Evolutionary conservation across 441 rosid species (phyloP), one percentile per base, ranked within the genome.

Genomic region (Pelargonium myrrhifolium): DNA sequence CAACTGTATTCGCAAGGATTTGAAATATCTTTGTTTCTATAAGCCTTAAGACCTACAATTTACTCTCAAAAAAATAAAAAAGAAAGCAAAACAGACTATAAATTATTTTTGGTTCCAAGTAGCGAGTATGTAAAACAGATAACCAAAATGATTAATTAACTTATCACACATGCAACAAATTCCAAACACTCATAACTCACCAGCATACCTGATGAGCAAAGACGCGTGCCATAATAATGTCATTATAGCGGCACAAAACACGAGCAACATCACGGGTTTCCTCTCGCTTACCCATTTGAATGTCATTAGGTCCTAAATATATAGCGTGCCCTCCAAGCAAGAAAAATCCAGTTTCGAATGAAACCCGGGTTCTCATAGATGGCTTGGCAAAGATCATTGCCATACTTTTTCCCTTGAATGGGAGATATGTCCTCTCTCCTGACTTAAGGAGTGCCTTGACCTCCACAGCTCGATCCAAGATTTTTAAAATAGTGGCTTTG

Each of bases 301-400:
- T 90, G 67, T 94, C 99, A 78, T 89, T 61, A 1, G 96, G 99
- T 39, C 98, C 98, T 51, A 90, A 81, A 75, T 92, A 92, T 35
- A 92, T 42, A 17, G 98, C 97, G 84, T 92, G 99, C 9, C 99
- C 99, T 28, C 98, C 96, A 10, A 95, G 90, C 81, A 95, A 84
- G 87, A 68, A 90, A 73, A 95, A 95, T 0, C 99, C 99, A 58
- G 98, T 84, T 85, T 95, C 99, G 49, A 95, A 89, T 15, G 98
- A 95, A 78, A 95, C 98, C 24, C 96, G 77, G 6, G 98, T 95
- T 74, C 98, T 86, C 98, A 90, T 95, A 6, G 99, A 95, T 2
- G 99, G 99, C 79, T 92, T 92, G 3, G 97, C 89, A 77, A 95
- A 92, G 77, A 92, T 90, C 99, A 95, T 92, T 5, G 98, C 89